Evolutionary conservation across 768 basidiomycete species (phyloP).

Genomic region (Hemileccinum impolitum): DNA sequence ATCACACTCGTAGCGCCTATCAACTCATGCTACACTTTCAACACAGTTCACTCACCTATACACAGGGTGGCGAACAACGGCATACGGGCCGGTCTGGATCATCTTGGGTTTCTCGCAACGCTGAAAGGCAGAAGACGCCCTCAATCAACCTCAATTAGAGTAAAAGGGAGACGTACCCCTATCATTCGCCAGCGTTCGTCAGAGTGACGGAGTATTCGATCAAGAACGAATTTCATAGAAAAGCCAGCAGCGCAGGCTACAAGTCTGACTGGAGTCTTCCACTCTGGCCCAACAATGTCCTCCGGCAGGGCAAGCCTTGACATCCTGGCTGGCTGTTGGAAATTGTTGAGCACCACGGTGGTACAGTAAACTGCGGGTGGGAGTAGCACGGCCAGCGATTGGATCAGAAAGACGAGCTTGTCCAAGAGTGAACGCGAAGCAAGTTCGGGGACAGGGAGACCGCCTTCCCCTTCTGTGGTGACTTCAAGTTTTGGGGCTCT

Average conservation of each 20-base stretch:
- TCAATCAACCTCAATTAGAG: not conserved
- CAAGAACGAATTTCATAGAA: conserved; percentile 13
- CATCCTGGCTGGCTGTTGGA: conserved; percentile 38
- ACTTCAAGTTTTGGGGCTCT: not conserved
- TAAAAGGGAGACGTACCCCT: conserved; percentile 19
- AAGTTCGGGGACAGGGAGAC: conserved; percentile 15
- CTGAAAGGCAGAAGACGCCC: conserved; percentile 13
- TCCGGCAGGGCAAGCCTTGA: conserved; percentile 23
- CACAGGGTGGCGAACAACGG: conserved; percentile 35
- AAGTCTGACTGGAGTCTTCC: conserved; percentile 24
- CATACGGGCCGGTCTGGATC: conserved; percentile 33
- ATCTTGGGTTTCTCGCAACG: conserved; percentile 29
- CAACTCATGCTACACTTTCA: not conserved
- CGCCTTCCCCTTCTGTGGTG: conserved; percentile 12
- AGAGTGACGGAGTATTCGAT: conserved; percentile 14
- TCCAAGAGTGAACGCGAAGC: conserved; percentile 18
- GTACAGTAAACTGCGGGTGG: conserved; percentile 29
- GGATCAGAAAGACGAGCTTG: conserved; percentile 28
- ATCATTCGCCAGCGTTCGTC: conserved; percentile 32
- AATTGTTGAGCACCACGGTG: conserved; percentile 25
- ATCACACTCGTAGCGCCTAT: conserved; percentile 13
- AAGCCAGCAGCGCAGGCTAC: conserved; percentile 26
- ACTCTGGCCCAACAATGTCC: conserved; percentile 18
- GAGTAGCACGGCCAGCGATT: conserved; percentile 19
- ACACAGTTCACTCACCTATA: conserved; percentile 27